Evolutionary conservation across 192 early-diverging fungal genomes (phyloP).

Genomic region (Coemansia furcata): DNA sequence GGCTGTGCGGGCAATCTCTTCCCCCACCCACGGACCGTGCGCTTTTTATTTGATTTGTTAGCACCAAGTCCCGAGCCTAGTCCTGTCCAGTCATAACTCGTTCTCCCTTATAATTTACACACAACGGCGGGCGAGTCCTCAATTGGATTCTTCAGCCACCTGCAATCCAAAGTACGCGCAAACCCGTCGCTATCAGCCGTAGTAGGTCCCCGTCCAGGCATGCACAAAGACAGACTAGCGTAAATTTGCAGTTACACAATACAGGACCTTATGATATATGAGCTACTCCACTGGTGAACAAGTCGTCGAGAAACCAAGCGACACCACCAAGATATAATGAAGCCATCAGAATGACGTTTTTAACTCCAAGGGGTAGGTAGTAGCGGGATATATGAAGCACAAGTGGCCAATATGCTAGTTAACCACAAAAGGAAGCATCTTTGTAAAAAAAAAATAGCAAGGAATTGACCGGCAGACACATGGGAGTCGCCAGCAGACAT

Average conservation of each 20-base stretch:
- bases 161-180: not conserved
- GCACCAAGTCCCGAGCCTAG: not conserved
- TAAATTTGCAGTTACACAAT: slow-evolving; percentile 9
- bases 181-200: not conserved
- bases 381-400: not conserved
- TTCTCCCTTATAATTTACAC: not conserved
- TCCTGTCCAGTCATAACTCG: not conserved
- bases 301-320: slow-evolving; percentile 13
- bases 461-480: not conserved
- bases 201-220: slow-evolving; percentile 1
- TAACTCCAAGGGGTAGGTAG: slow-evolving; percentile 19
- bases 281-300: slow-evolving; percentile 17
- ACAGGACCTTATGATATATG: slow-evolving; percentile 4
- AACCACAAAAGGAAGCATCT: not conserved
- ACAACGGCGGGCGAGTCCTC: not conserved
- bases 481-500: not conserved
- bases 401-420: not conserved
- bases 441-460: not conserved
- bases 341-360: slow-evolving; percentile 11
- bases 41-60: not conserved
- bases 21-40: not conserved
- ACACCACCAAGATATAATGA: not conserved
- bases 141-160: not conserved
- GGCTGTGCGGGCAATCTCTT: not conserved
- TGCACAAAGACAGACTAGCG: slow-evolving; percentile 8